These are phyloP conservation scores for Skeletonema marinoi DNA, from an alignment of 108 stramenopile genomes.

Conservation along the genomic window DNA sequence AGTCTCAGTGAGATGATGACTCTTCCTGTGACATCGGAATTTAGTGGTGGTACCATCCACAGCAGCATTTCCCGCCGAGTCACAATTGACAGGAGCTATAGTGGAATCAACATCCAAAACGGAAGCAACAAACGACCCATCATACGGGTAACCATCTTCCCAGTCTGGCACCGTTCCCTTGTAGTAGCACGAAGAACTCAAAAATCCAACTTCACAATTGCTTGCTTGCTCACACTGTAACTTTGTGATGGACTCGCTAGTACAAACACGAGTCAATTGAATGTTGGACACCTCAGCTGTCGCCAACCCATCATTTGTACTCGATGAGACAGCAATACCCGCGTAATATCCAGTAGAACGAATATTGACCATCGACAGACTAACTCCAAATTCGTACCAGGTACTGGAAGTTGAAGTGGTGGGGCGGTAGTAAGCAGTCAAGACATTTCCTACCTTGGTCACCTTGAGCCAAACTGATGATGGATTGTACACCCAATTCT, in stretches of 20 bases:
- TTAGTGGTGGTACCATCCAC: not conserved
- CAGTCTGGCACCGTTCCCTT: not conserved
- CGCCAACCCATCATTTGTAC: not conserved
- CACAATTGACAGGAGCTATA: not conserved
- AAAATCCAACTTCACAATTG: not conserved
- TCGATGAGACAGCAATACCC: slow-evolving; percentile 7
- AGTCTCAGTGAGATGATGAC: not conserved
- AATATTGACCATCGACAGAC: slow-evolving; percentile 18
- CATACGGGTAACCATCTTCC: not conserved
- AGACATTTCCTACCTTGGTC: slow-evolving; percentile 29
- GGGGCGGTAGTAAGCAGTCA: slow-evolving; percentile 30
- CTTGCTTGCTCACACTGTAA: not conserved
- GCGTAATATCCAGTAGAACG: slow-evolving; percentile 23
- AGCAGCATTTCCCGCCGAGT: not conserved
- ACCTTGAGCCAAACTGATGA: slow-evolving; percentile 33
- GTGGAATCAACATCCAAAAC: not conserved
- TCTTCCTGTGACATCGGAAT: not conserved
- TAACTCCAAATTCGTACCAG: slow-evolving; percentile 34
- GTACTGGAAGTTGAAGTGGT: slow-evolving; percentile 6
- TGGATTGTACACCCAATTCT: not conserved
- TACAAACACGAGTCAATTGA: not conserved
- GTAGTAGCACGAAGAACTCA: not conserved
- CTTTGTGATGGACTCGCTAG: not conserved
- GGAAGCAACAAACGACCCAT: not conserved
- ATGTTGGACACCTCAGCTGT: slow-evolving; percentile 1